These are phyloP conservation scores for Cunninghamia lanceolata DNA, from an alignment of 75 land plant species.

Conservation along the genomic window DNA sequence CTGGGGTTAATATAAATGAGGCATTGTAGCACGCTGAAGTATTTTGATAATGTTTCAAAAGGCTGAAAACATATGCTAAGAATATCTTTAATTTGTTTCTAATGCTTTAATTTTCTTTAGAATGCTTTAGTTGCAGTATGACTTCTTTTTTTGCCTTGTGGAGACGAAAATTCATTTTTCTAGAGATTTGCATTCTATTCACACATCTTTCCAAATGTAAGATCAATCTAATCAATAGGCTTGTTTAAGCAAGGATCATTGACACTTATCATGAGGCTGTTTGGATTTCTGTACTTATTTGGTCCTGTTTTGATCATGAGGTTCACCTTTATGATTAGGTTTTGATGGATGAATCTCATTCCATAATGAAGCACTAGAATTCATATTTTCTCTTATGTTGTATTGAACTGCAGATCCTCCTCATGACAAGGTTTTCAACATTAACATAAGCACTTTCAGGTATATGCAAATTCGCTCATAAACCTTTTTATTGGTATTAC, in stretches of 20 bases:
- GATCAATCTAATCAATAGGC: not conserved
- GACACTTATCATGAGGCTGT: no score
- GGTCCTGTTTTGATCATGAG: no score
- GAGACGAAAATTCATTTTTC: not conserved
- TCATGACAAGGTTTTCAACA: constrained; percentile 4
- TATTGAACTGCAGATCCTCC: constrained; percentile 6
- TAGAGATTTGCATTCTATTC: not conserved
- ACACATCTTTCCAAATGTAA: not conserved
- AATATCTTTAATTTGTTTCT: not conserved
- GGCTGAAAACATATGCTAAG: not conserved
- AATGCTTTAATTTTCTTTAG: not conserved
- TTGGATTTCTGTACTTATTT: no score
- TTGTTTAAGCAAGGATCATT: not conserved
- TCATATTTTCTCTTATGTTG: not conserved
- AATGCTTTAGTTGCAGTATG: not conserved
- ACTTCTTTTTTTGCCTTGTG: not conserved
- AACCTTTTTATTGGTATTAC: no score
- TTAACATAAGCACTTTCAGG: constrained; percentile 2
- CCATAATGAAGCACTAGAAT: not conserved
- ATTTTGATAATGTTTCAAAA: not conserved
- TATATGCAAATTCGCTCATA: not conserved
- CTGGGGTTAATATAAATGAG: not conserved
- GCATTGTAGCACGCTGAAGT: not conserved
- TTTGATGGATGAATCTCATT: not conserved
- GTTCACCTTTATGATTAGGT: no score